Conservation (phyloP, 768 basidiomycete genomes). For the Xerocomellus chrysenteron region DNA sequence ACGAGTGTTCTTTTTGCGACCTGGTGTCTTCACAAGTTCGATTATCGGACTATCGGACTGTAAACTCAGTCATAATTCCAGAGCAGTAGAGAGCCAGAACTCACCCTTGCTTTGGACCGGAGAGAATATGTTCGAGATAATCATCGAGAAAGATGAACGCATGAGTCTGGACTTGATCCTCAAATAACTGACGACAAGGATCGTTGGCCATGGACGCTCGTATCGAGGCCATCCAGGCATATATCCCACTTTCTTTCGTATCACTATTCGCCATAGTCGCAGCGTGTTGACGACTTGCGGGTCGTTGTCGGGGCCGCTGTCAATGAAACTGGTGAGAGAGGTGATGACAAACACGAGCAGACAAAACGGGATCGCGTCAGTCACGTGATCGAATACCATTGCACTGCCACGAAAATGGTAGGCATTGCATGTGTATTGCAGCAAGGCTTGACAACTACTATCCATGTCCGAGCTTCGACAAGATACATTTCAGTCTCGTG, state of each 20-base stretch:
- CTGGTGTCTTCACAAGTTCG: constrained; percentile 82
- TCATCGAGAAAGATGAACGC: constrained; percentile 80
- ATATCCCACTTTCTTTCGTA: constrained; percentile 42
- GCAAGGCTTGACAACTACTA: neutral
- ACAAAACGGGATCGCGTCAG: constrained; percentile 24
- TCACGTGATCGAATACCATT: constrained; percentile 26
- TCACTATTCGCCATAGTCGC: constrained; percentile 11
- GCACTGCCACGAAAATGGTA: neutral
- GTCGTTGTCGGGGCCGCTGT: constrained; percentile 1
- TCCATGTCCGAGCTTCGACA: constrained; percentile 14
- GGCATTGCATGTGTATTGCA: neutral
- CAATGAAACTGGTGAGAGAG: neutral
- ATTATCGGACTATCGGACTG: constrained; percentile 55
- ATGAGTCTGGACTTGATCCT: constrained; percentile 70
- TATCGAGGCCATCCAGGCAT: constrained; percentile 68
- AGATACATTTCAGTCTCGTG: neutral
- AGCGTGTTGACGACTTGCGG: neutral
- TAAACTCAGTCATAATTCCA: neutral
- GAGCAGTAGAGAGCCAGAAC: constrained; percentile 15
- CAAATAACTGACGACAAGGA: constrained; percentile 65
- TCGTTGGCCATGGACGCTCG: constrained; percentile 70
- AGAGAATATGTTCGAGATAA: constrained; percentile 70
- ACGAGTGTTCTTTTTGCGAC: constrained; percentile 61
- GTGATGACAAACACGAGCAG: constrained; percentile 16
- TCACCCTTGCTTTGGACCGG: constrained; percentile 66